A percentile compares a stretch with the other conserved stretches of the same genome.
phyloP scores from a whole-genome alignment of 768 basidiomycete species.

The Sistotremastrum niveocremeum region DNA sequence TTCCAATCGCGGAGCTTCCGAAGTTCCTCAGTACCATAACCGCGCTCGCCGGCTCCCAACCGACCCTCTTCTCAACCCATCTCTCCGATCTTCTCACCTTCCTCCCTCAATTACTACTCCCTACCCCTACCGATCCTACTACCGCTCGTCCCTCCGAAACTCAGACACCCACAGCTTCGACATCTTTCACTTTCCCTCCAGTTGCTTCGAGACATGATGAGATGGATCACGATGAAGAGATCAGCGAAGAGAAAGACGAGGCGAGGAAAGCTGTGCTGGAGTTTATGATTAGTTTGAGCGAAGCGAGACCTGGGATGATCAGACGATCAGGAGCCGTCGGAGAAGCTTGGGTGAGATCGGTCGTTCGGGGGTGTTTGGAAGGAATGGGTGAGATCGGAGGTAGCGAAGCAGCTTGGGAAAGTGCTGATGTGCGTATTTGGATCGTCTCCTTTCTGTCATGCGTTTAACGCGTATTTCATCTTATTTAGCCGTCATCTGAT shows the following conservation, averaged over 20 bases:
- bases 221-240: slow-evolving; percentile 22
- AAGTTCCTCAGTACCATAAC: slow-evolving; percentile 56
- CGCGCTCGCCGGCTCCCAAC: slow-evolving; percentile 53
- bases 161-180: slow-evolving; percentile 2
- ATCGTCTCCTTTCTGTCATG: slow-evolving; percentile 1
- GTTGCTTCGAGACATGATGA: slow-evolving; percentile 1
- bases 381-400: slow-evolving; percentile 72
- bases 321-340: slow-evolving; percentile 25
- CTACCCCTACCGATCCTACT: slow-evolving; percentile 38
- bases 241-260: slow-evolving; percentile 54
- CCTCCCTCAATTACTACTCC: slow-evolving; percentile 57
- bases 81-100: slow-evolving; percentile 54
- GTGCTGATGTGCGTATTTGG: slow-evolving; percentile 50
- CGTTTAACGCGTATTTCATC: not conserved
- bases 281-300: slow-evolving; percentile 70
- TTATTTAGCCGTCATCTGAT: slow-evolving; percentile 42
- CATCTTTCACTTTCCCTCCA: slow-evolving; percentile 28
- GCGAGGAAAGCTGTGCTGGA: slow-evolving; percentile 65
- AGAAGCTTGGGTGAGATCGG: slow-evolving; percentile 53
- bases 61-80: slow-evolving; percentile 63
- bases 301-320: slow-evolving; percentile 60
- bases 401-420: slow-evolving; percentile 42
- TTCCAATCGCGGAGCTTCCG: slow-evolving; percentile 42
- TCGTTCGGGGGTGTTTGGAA: slow-evolving; percentile 67
- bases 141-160: slow-evolving; percentile 31